phyloP scores from a whole-genome alignment of 805 yeast species.

The Komagataella phaffii region DNA sequence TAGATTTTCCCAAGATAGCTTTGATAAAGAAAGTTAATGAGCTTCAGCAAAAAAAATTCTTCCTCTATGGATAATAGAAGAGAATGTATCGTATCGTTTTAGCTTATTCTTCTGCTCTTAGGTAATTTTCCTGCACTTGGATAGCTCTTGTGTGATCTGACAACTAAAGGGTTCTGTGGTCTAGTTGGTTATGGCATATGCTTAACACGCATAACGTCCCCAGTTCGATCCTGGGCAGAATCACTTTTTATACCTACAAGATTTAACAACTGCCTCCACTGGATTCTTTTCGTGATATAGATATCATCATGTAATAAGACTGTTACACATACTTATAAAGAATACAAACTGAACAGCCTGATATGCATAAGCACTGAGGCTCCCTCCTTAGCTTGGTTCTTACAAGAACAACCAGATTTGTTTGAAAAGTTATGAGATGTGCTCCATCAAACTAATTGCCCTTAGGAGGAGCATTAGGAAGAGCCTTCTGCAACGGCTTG shows the following conservation, averaged over 20 bases:
- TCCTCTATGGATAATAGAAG: too few relatives aligned
- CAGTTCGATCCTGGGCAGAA: constrained; percentile 99
- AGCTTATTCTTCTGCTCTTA: too few relatives aligned
- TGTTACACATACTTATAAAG: neutral
- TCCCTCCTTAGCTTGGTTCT: neutral
- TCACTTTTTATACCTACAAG: neutral
- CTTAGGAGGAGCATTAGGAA: constrained; percentile 43
- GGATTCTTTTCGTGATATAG: too few relatives aligned
- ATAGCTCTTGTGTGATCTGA: too few relatives aligned
- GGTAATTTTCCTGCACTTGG: too few relatives aligned
- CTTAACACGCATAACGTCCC: constrained; percentile 99
- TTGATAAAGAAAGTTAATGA: too few relatives aligned
- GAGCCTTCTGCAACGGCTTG: constrained; percentile 35
- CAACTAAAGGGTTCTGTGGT: neutral
- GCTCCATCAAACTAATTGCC: neutral
- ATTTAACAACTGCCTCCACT: too few relatives aligned
- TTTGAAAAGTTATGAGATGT: neutral
- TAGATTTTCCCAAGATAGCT: too few relatives aligned
- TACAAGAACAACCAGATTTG: neutral
- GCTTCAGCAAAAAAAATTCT: too few relatives aligned
- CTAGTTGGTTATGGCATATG: constrained; percentile 98
- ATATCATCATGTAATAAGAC: neutral
- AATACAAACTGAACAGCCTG: neutral
- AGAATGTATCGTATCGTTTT: too few relatives aligned
- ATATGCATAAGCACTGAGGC: neutral